Conservation (phyloP, 257 asterid genomes). For the Plectranthus barbatus region DNA sequence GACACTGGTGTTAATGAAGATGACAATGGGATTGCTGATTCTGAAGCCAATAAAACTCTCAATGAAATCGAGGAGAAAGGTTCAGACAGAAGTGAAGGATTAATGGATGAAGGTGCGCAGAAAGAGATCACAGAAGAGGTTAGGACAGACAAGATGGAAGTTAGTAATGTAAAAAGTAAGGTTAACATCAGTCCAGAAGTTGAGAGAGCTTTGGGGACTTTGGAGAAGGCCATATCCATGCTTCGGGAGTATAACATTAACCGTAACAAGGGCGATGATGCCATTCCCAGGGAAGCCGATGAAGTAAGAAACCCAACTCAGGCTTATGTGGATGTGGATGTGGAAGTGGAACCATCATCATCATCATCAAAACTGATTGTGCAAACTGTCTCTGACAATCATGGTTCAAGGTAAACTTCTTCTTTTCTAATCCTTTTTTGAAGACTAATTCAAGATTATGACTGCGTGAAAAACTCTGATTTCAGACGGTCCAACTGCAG, state of each 20-base stretch:
- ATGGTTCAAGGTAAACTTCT: conserved; percentile 50
- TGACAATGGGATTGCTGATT: conserved; percentile 3
- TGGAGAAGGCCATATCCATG: conserved; percentile 51
- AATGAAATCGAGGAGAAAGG: conserved; percentile 45
- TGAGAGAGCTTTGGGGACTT: conserved; percentile 46
- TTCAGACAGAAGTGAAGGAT: conserved; percentile 17
- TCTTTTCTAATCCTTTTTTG: neutral
- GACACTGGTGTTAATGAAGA: too few species aligned
- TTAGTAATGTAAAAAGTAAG: conserved; percentile 12
- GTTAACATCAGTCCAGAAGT: conserved; percentile 30
- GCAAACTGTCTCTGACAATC: conserved; percentile 35
- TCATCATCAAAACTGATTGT: conserved; percentile 10
- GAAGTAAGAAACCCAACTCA: conserved; percentile 4
- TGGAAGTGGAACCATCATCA: too few species aligned
- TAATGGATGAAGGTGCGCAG: too few species aligned
- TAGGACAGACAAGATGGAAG: too few species aligned
- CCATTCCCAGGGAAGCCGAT: conserved; percentile 32
- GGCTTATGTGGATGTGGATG: conserved; percentile 16
- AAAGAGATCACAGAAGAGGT: too few species aligned
- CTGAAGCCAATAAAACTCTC: conserved; percentile 13
- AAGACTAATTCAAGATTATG: neutral
- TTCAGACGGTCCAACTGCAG: conserved; percentile 41
- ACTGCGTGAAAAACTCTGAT: too few species aligned
- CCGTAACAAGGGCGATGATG: conserved; percentile 16
- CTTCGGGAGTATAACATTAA: conserved; percentile 30